Base-by-base conservation (phyloP, 2,329 filamentous ascomycete genomes). In the Apiospora aurea region DNA sequence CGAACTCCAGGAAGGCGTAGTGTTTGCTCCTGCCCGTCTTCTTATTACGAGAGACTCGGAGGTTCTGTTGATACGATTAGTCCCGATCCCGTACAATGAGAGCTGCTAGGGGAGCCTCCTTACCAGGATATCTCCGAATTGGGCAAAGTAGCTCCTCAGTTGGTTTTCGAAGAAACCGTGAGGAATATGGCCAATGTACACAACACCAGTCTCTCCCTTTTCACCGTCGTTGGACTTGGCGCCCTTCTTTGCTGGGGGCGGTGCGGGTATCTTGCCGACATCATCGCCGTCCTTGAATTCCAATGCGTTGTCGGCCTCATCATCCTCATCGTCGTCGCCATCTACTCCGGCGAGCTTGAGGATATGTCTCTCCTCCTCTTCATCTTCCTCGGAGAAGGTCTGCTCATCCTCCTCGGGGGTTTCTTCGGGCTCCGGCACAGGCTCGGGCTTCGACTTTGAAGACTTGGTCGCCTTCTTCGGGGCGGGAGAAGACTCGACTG, bases 121-220 rank as follows among this genome's bases (percentile, higher is more conserved):
- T 64, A 64, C 57, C 57, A 64, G n/a, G 78, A 99, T 94, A 18
- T 90, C 86, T 76, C 96, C 96, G 77, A 99, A 99, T 82, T 99
- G 96, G 71, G 91, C 89, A 80, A 98, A 97, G 87, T 98, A 99
- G 75, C 92, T 91, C 77, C 90, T 91, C 93, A 99, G 97, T 84
- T 98, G 93, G 79, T 95, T 90, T 85, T 99, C 96, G 87, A 96
- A 98, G 90, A 99, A 99, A 84, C 96, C 94, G 75, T 83, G 84
- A 51, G 95, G 95, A 73, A 97, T 92, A 75, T 95, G 94, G 80
- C 94, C 95, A 78, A 99, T 88, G 84, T 97, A 98, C 79, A 98
- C 88, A 53, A 96, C 92, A 67, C 95, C 96, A 1, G 93, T 90
- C 69, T 89, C 87, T 67, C 87, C 86, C 71, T 85, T 84, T 73